Evolutionary conservation across 257 asterid species (phyloP), one percentile per base, ranked within the genome.

Genomic region (Nicotiana tabacum): DNA sequence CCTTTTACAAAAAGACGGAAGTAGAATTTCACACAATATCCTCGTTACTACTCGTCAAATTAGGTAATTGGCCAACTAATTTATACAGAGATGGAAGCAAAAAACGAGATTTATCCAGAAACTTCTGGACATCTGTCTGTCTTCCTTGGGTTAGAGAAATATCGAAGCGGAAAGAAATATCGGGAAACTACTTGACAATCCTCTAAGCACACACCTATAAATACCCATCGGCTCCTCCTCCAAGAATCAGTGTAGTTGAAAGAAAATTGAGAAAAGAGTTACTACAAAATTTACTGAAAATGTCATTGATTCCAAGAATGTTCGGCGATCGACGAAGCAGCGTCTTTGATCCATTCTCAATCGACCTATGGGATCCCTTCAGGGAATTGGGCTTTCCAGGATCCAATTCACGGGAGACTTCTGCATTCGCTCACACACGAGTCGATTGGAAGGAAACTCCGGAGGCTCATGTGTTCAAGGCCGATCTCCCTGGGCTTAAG

Each of bases 361-460:
- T 46, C 2, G 79, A 72, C 60, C 12, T 72, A 3, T 72, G 13
- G 0, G 79, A 72, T 13, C 18, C 79, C 0, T 48, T 74, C 43
- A 74, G 5, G 39, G 79, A 48, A 46, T 46, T 74, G 7, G 21
- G 60, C 4, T 46, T 72, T 3, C 39, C 79, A 21, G 37, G 5
- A 2, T 46, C 61, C 39, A 46, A 46, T 46, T 72, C 24, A 46
- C 6, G 21, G 0, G 79, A 43, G 7, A 6, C 39, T 24, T 74
- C 79, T 46, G 21, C 79, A 24, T 46, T 74, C 3, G 79, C 24
- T 0, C 24, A 24, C 1, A 48, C 79, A 0, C 55, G 33, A 0
- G 9, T 77, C 2, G 82, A 77, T 2, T 58, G 82, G 82, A 56
- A 57, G 12, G 82, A 77, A 77, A 77, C 82, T n/a, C 82, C 82